These are phyloP conservation scores for Fagopyrum esculentum DNA, from an alignment of 148 eudicot species.

Conservation along the genomic window DNA sequence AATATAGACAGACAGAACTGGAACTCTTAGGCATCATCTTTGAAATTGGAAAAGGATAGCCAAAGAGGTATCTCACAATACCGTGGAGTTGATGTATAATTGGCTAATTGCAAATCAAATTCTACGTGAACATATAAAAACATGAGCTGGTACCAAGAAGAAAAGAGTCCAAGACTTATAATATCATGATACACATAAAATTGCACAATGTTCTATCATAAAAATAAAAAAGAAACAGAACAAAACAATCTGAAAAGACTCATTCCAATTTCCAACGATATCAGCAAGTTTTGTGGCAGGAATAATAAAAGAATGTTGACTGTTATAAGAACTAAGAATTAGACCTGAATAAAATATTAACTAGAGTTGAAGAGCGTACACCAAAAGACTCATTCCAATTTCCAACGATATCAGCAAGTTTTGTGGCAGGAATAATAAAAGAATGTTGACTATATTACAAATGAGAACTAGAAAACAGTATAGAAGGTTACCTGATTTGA, in stretches of 20 bases:
- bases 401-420: not conserved
- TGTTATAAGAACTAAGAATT: not conserved
- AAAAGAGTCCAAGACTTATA: not conserved
- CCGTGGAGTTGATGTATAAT: not conserved
- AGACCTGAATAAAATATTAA: not conserved
- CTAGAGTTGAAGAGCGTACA: not conserved
- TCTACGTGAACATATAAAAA: not conserved
- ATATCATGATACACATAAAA: not conserved
- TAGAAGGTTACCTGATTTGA: constrained; percentile 56
- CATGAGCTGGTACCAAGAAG: not conserved
- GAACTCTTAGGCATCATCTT: not conserved
- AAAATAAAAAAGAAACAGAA: not conserved
- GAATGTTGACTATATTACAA: not conserved
- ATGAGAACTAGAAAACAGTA: not conserved
- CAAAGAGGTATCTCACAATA: not conserved
- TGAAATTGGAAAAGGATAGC: not conserved
- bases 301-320: not conserved
- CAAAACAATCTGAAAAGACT: not conserved
- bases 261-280: not conserved
- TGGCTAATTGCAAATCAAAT: not conserved
- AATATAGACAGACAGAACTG: not conserved
- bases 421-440: not conserved
- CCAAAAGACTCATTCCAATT: not conserved
- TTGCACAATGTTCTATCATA: not conserved
- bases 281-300: not conserved